These are phyloP conservation scores for Aspergillus sp. DNA, from an alignment of 2,329 filamentous ascomycete genomes.

Conservation along the genomic window DNA sequence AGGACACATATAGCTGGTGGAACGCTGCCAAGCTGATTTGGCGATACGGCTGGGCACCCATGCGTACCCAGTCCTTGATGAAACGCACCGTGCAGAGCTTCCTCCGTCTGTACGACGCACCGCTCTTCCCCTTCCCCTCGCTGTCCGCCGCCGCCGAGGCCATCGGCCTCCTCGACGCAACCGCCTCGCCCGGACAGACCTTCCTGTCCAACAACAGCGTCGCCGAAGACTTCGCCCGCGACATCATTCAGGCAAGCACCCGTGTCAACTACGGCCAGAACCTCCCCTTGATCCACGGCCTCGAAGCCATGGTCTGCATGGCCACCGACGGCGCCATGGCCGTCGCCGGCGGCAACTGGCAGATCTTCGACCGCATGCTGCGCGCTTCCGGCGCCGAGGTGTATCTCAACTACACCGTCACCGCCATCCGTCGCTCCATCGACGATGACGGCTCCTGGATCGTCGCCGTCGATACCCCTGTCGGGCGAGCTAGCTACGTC, in stretches of 20 bases:
- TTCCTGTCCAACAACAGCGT: conserved; percentile 69
- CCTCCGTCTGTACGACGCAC: conserved; percentile 73
- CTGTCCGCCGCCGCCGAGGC: conserved; percentile 67
- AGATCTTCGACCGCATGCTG: conserved; percentile 84
- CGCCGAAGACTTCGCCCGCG: conserved; percentile 63
- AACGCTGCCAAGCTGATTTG: conserved; percentile 75
- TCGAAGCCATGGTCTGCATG: conserved; percentile 91
- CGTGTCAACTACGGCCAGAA: conserved; percentile 95
- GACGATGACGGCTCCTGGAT: conserved; percentile 40
- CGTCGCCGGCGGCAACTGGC: conserved; percentile 86
- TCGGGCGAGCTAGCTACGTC: conserved; percentile 15
- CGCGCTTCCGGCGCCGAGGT: conserved; percentile 60
- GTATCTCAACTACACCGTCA: conserved; percentile 66
- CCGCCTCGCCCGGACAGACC: conserved; percentile 69
- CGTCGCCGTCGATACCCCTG: conserved; percentile 23
- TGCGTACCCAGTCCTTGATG: conserved; percentile 70
- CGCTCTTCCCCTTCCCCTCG: conserved; percentile 79
- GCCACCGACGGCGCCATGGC: conserved; percentile 79
- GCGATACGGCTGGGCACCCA: conserved; percentile 79
- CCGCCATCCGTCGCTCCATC: conserved; percentile 48
- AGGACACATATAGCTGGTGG: conserved; percentile 69
- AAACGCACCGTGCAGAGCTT: conserved; percentile 70
- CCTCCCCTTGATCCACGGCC: conserved; percentile 76
- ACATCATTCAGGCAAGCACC: conserved; percentile 87
- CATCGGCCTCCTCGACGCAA: conserved; percentile 64